phyloP scores from a whole-genome alignment of 352 stramenopile genomes.

The Blastocystis sp. region DNA sequence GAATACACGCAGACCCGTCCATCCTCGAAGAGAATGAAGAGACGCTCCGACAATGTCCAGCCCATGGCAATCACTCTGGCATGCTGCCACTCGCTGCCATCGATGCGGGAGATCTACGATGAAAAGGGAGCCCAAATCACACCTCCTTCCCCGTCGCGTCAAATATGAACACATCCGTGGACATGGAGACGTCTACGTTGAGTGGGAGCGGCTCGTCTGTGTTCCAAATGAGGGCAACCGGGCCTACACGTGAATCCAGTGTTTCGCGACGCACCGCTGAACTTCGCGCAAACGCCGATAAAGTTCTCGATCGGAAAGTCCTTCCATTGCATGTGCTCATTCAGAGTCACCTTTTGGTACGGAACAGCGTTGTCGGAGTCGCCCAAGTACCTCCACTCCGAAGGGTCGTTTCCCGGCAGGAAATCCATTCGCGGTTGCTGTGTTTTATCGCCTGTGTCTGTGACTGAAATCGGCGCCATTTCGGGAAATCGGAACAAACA shows the following conservation, averaged over 20 bases:
- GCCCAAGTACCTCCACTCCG: conserved; percentile 47
- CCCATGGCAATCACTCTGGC: conserved; percentile 18
- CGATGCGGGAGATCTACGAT: conserved; percentile 44
- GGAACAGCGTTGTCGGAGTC: conserved; percentile 34
- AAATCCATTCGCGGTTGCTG: conserved; percentile 63
- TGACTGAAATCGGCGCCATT: conserved; percentile 1
- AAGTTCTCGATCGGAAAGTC: conserved; percentile 62
- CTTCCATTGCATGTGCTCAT: conserved; percentile 52
- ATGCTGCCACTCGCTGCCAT: conserved; percentile 47
- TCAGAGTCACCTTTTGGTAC: conserved; percentile 68
- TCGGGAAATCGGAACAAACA: conserved; percentile 39
- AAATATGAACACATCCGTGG: conserved; percentile 69
- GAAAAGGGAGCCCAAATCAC: background rate
- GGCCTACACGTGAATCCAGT: conserved; percentile 18
- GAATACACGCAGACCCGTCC: conserved; percentile 40
- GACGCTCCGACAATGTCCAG: conserved; percentile 54
- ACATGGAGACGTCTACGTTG: conserved; percentile 13
- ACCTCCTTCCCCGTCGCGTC: conserved; percentile 39
- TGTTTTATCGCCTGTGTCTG: conserved; percentile 44
- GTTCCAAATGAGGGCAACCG: conserved; percentile 61
- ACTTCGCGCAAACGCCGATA: conserved; percentile 16
- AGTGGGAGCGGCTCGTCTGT: conserved; percentile 49
- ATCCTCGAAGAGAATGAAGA: conserved; percentile 67
- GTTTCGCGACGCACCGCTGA: conserved; percentile 25
- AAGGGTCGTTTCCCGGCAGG: conserved; percentile 52